Base-by-base conservation (phyloP, 257 asterid genomes). In the Solanum chiquidenum region DNA sequence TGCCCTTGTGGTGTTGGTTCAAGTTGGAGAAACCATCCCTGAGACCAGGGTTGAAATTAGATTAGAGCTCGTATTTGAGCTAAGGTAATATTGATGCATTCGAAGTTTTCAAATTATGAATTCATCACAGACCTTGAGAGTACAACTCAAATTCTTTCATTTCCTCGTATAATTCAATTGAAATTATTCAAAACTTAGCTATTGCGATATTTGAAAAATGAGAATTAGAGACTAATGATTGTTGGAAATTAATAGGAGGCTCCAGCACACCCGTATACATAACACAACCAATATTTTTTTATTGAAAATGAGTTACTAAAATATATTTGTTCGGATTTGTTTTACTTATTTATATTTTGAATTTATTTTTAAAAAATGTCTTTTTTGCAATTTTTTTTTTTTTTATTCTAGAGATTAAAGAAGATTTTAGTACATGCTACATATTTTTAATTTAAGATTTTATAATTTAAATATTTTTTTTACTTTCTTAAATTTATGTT, bases 101-200 rank as follows among this genome's bases (percentile, higher is more conserved):
- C 4, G 0, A 52, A 52, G 0, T 0, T 6, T 55, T 55, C 10
- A 55, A 55, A 55, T 18, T 55, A 2, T 55, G 0, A 55, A 55
- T 55, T 18, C 1, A 2, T 1, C 10, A 12, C 55, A 12, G 16
- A 0, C 0, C 55, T 3, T 20, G 3, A 7, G 18, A 44, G 64
- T 46, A 27, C 68, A 16, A 29, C 85, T 80, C 40, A 80, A 27
- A 46, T 16, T 80, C 85, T 46, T 46, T 46, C 38, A 16, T 46
- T 80, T 33, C n/a, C 13, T 83, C 11, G 42, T 38, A 34, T 66
- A 46, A 71, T 64, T 58, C 83, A 9, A 55, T 11, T 34, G 12
- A 23, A 52, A 44, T 85, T 68, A 66, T 76, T 86, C 84, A 60
- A 86, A 80, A 83, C 42, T 58, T 31, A 88, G 58, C 74, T 34